phyloP scores from a whole-genome alignment of 2,329 filamentous ascomycete genomes.

The Fusarium foetens region DNA sequence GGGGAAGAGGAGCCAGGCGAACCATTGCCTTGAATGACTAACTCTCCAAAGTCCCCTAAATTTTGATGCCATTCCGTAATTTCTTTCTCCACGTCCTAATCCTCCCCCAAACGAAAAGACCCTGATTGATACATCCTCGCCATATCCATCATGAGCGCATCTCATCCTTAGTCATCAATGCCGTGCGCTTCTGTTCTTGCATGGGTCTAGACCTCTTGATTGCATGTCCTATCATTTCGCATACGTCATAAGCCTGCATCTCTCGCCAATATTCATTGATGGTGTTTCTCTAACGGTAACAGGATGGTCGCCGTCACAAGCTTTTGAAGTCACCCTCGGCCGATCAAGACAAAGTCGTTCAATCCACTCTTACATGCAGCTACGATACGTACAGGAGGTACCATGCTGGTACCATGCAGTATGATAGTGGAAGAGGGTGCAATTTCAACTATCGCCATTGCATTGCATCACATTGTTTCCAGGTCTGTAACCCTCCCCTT shows the following conservation, averaged over 20 bases:
- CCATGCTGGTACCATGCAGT: neutral
- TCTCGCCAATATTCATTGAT: neutral
- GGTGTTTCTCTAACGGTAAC: conserved; percentile 2
- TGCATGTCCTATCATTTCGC: neutral
- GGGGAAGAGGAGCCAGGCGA: conserved; percentile 24
- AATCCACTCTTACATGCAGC: conserved; percentile 15
- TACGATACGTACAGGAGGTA: neutral
- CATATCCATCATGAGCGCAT: neutral
- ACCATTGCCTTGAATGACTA: conserved; percentile 37
- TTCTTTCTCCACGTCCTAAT: conserved; percentile 2
- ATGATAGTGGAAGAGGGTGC: neutral
- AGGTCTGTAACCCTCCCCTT: conserved; percentile 37
- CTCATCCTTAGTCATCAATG: conserved; percentile 7
- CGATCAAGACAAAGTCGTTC: neutral
- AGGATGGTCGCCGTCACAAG: conserved; percentile 19
- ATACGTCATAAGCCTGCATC: conserved; percentile 3
- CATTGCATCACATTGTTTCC: conserved; percentile 21
- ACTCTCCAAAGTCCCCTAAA: conserved; percentile 33
- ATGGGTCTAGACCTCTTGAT: conserved; percentile 9
- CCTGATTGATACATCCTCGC: neutral
- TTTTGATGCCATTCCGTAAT: conserved; percentile 25
- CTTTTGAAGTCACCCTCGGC: conserved; percentile 18
- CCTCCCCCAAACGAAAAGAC: neutral
- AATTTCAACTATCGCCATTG: conserved; percentile 23
- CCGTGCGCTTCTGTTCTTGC: neutral